Evolutionary conservation across 2,329 filamentous ascomycete genomes (phyloP).

Genomic region (Colletotrichum siamense): DNA sequence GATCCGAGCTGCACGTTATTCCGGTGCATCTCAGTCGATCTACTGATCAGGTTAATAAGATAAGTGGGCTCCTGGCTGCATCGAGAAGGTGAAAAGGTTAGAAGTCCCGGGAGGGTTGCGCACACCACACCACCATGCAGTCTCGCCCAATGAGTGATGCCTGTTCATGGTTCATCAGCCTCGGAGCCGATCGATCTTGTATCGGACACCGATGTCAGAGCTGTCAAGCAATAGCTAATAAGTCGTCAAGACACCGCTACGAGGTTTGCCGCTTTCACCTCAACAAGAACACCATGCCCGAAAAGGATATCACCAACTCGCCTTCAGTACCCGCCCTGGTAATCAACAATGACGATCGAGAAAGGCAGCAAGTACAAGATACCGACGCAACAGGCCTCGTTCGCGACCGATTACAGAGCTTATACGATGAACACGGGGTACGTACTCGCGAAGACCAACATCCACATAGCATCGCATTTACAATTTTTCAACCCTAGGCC

Average conservation of each 20-base stretch:
- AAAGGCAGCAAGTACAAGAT: background rate
- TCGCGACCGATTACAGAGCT: background rate
- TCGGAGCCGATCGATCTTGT: background rate
- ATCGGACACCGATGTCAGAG: background rate
- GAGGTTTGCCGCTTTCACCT: rapidly evolving
- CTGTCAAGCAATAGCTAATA: rapidly evolving
- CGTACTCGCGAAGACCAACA: background rate
- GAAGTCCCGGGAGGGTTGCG: background rate
- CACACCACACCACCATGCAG: background rate
- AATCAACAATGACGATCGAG: background rate
- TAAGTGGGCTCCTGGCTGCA: background rate
- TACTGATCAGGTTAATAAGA: background rate
- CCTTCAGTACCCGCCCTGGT: background rate
- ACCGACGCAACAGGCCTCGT: background rate
- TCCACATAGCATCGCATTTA: background rate
- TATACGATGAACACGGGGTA: background rate
- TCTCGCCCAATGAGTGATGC: background rate
- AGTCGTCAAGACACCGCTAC: background rate
- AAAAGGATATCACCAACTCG: background rate
- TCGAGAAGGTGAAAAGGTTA: background rate
- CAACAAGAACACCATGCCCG: background rate
- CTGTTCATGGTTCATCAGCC: background rate
- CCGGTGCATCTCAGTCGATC: background rate
- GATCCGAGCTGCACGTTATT: background rate
- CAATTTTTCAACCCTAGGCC: rapidly evolving